Base-by-base conservation (phyloP, 2,329 filamentous ascomycete species). In the Aspergillus chevalieri region DNA sequence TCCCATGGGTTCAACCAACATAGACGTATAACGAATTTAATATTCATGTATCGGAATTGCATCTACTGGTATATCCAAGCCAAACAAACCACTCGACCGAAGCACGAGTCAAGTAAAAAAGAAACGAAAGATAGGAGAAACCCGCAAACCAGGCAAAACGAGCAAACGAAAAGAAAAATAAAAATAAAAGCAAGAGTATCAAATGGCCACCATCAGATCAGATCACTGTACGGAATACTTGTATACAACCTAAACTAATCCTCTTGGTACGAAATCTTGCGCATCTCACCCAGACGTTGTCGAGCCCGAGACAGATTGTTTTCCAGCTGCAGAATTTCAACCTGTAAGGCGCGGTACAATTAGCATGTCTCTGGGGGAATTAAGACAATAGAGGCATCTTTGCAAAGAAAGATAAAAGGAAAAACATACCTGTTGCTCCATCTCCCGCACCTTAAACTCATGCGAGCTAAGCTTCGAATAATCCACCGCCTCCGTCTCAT, bases 391-490 rank as follows among this genome's bases (percentile, higher is more conserved):
- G 9, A 50, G 45, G 17, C 26, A 46, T 33, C 28, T 43, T 12
- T 21, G 33, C n/a, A 14, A 22, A 24, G n/a, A 30, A 55, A 44
- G 39, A 41, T 33, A 50, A 24, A 44, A 42, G 30, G 26, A 33
- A 19, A 48, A 45, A 7, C 50, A 50, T 78, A 95, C 91, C 87
- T 98, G 93, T 68, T 98, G 93, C 75, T 98, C 93, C 93, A 98
- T 98, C 75, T 98, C 91, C 61, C 86, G 82, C 46, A 96, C 90
- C 80, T 98, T 98, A 78, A 98, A 97, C 74, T 98, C 93, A 71
- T 96, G 92, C 28, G 86, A 84, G 54, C 88, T 91, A 43, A 98
- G 76, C 74, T 90, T 88, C 41, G 80, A 78, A 71, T 97, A 98
- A 69, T 98, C 93, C 19, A 94, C 83, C 46, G 81, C 77, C 48